Percentiles rank a stretch among this genome's conserved stretches.
Evolutionary conservation across 208 protist species (phyloP).

Genomic region (Leishmania gerbilli): DNA sequence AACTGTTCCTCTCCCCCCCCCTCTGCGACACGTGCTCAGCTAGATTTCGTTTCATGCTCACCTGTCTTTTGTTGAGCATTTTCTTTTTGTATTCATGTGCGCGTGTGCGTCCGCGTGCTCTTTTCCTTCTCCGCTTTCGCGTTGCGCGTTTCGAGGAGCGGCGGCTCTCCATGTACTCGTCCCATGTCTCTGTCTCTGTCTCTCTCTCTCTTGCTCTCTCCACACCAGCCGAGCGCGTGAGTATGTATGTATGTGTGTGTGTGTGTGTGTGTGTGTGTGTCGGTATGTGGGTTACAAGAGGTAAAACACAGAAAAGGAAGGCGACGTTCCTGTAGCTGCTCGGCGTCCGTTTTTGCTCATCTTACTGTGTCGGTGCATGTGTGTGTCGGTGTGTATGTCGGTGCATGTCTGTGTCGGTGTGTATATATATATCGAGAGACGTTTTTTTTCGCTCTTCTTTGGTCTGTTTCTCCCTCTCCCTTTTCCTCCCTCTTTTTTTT

Average conservation of each 20-base stretch:
- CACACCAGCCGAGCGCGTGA: background rate
- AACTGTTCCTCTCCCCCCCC: background rate
- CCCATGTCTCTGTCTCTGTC: background rate
- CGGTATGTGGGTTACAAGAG: background rate
- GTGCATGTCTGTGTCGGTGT: too few species aligned
- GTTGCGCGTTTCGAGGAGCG: background rate
- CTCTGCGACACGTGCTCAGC: background rate
- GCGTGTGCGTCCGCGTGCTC: background rate
- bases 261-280: background rate
- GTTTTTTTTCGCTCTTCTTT: background rate
- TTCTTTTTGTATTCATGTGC: background rate
- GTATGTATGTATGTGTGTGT: background rate
- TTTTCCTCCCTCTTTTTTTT: background rate
- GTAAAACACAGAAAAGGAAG: background rate
- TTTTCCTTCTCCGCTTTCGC: background rate
- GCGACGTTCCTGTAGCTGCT: background rate
- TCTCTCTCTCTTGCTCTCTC: background rate
- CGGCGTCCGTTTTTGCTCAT: background rate
- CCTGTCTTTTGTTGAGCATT: background rate
- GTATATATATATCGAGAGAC: background rate
- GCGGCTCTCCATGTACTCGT: background rate
- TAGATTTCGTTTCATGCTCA: background rate
- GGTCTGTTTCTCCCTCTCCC: background rate
- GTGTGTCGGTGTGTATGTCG: background rate
- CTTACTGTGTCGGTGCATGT: background rate